Percentiles rank a stretch among this genome's conserved stretches.
Evolutionary conservation across 2,329 filamentous ascomycete genomes (phyloP).

Genomic region (Decorospora gaudefroyi): DNA sequence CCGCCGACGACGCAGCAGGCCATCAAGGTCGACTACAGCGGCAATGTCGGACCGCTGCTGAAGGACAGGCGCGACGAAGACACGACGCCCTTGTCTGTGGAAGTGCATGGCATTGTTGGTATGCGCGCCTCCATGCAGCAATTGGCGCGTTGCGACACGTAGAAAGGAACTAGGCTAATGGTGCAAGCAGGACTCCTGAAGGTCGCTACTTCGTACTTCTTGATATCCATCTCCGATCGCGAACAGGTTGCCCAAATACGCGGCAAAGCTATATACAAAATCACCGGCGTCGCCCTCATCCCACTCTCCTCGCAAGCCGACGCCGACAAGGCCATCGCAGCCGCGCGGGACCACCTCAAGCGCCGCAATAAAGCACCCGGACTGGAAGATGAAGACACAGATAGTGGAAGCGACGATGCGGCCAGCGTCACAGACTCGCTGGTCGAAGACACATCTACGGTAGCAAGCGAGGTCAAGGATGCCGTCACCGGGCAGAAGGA

Average conservation of each 20-base stretch:
- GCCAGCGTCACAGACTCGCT: conserved; percentile 46
- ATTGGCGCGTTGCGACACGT: neutral
- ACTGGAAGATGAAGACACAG: conserved; percentile 34
- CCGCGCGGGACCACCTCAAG: conserved; percentile 58
- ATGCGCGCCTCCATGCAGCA: conserved; percentile 26
- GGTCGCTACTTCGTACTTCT: conserved; percentile 77
- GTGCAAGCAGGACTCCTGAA: conserved; percentile 74
- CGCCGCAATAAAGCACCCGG: conserved; percentile 43
- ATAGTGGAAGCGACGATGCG: conserved; percentile 43
- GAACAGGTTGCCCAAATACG: conserved; percentile 87
- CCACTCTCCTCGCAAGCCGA: conserved; percentile 77
- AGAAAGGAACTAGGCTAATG: conserved; percentile 2
- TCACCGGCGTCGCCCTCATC: conserved; percentile 89
- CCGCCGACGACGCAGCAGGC: conserved; percentile 59
- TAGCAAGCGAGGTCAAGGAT: conserved; percentile 42
- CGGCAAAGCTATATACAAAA: conserved; percentile 79
- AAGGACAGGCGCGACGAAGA: conserved; percentile 48
- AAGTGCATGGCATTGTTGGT: conserved; percentile 62
- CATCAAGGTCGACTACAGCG: conserved; percentile 72
- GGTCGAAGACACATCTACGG: conserved; percentile 41
- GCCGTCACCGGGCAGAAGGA: conserved; percentile 35
- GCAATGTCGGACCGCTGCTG: conserved; percentile 57
- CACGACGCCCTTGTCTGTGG: conserved; percentile 49
- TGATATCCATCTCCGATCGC: conserved; percentile 83
- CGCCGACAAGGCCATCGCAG: conserved; percentile 71